Base-by-base conservation (phyloP, 352 stramenopile genomes). In the Phytophthora crassamura region DNA sequence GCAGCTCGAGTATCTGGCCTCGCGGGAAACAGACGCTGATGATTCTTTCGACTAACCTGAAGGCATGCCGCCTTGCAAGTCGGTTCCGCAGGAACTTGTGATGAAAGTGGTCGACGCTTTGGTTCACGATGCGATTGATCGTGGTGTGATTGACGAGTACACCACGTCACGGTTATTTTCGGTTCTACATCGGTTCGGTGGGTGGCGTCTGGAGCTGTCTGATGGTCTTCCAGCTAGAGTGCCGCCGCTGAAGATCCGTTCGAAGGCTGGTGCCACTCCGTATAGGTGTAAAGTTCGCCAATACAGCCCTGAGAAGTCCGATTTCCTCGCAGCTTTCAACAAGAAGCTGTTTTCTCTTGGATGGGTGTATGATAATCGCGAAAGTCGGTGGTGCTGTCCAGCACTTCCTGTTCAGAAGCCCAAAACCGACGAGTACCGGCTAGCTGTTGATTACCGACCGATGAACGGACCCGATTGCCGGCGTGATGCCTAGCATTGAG, bases 311-410 rank as follows among this genome's bases (percentile, higher is more conserved):
- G 14, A 39, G 1, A 64, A 64, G 15, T 51, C 57, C 7, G 38
- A 3, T 1, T 64, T 64, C 20, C 16, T 64, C 0, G 38, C 25
- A 6, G 8, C 3, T 1, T 64, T 50, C 18, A 58, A 52, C 39
- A 43, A 51, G n/a, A 41, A 50, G 14, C 28, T 57, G 0, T 16
- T 64, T 12, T 3, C 22, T 9, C 18, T 51, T n/a, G 46, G 56
- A 4, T 56, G 56, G 56, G 45, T 64, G 3, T 64, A 58, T 5
- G 36, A n/a, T n/a, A n/a, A n/a, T n/a, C n/a, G n/a, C n/a, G n/a
- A n/a, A n/a, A n/a, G n/a, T n/a, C n/a, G n/a, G n/a, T n/a, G n/a
- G n/a, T n/a, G n/a, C n/a, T n/a, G n/a, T n/a, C n/a, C n/a, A n/a
- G n/a, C n/a, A n/a, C n/a, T n/a, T n/a, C n/a, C n/a, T n/a, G n/a